Evolutionary conservation across 2,329 filamentous ascomycete genomes (phyloP).

Genomic region (Botryotinia convoluta): DNA sequence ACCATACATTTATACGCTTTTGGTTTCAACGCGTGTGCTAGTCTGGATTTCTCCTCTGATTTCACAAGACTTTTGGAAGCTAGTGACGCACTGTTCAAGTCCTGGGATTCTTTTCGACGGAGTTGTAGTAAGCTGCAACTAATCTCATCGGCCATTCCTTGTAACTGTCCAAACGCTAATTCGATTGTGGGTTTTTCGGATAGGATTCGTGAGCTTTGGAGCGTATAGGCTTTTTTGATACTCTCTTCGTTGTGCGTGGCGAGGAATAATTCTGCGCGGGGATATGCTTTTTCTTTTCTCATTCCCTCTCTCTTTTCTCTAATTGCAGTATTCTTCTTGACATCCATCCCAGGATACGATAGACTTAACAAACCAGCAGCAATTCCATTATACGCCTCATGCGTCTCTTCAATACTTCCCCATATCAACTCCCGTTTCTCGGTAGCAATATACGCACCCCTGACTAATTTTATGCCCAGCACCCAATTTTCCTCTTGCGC

Average conservation of each 20-base stretch:
- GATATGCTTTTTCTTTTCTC: constrained; percentile 14
- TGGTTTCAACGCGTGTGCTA: constrained; percentile 24
- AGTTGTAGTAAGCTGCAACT: constrained; percentile 54
- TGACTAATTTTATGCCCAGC: constrained; percentile 51
- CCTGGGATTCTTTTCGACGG: not conserved
- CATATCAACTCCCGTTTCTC: constrained; percentile 47
- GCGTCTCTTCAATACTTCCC: constrained; percentile 47
- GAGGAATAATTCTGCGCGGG: constrained; percentile 58
- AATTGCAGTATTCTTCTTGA: constrained; percentile 16
- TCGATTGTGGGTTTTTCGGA: constrained; percentile 42
- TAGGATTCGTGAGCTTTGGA: constrained; percentile 45
- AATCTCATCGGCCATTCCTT: constrained; percentile 93
- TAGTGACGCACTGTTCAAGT: no score
- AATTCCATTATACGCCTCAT: constrained; percentile 54
- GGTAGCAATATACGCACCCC: constrained; percentile 52
- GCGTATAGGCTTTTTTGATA: constrained; percentile 54
- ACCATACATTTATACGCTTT: constrained; percentile 62
- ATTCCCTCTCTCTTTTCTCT: not conserved
- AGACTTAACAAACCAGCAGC: constrained; percentile 46
- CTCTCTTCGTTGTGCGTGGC: constrained; percentile 78
- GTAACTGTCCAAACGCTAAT: constrained; percentile 69
- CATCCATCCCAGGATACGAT: constrained; percentile 39
- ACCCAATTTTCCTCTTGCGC: constrained; percentile 49
- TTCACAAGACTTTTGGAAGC: not conserved
- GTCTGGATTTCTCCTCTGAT: not conserved